These are phyloP conservation scores for Chaetomium sp. DNA, from an alignment of 2,329 filamentous ascomycete genomes.

Conservation along the genomic window DNA sequence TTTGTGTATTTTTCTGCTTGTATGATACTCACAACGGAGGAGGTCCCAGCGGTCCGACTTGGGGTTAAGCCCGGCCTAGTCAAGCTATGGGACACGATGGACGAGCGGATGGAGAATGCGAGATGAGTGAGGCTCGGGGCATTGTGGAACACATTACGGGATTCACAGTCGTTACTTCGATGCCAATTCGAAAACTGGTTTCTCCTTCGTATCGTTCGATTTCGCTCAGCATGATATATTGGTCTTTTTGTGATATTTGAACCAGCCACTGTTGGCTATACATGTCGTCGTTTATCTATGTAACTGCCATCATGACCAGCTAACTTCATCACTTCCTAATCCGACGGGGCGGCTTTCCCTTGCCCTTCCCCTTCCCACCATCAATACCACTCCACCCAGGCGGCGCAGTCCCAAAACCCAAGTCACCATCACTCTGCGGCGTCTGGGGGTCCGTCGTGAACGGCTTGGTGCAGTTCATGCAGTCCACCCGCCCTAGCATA, in stretches of 20 bases:
- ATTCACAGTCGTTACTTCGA: slow-evolving; percentile 7
- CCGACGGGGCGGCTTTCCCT: slow-evolving; percentile 1
- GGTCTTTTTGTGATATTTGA: too few species aligned
- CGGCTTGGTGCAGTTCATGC: slow-evolving; percentile 37
- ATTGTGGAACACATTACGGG: neutral
- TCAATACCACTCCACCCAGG: slow-evolving; percentile 23
- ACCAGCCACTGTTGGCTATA: too few species aligned
- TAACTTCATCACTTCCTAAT: neutral
- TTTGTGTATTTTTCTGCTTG: slow-evolving; percentile 12
- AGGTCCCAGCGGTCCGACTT: neutral
- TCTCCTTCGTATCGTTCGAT: neutral
- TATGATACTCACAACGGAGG: slow-evolving; percentile 9
- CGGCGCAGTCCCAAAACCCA: slow-evolving; percentile 28
- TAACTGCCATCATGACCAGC: neutral
- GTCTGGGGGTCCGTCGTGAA: slow-evolving; percentile 31
- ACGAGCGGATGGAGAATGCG: neutral
- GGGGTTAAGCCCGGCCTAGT: neutral
- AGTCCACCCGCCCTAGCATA: slow-evolving; percentile 62
- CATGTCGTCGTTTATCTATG: neutral
- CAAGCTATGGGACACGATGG: neutral
- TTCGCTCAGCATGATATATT: too few species aligned
- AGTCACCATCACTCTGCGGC: slow-evolving; percentile 22
- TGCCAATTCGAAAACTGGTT: neutral
- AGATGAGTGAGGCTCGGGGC: neutral
- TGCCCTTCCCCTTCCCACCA: neutral